Base-by-base conservation (phyloP, 2,329 filamentous ascomycete species). In the Hypoxylon sp. region DNA sequence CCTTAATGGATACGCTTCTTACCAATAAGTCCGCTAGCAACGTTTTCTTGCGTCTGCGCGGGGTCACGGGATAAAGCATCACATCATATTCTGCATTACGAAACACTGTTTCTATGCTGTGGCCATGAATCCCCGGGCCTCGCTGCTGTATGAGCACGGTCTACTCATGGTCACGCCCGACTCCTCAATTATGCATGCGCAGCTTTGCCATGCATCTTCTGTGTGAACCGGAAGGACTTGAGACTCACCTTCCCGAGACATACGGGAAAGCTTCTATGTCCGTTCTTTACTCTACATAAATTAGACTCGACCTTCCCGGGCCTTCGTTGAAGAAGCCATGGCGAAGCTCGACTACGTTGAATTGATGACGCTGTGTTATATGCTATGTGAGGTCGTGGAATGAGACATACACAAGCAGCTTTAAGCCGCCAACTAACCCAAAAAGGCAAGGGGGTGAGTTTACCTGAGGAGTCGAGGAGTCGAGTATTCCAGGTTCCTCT, bases 31-130 rank as follows among this genome's bases (percentile, higher is more conserved):
- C 52, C 39, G 19, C 37, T 47, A 32, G 27, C 12, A 48, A 55
- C 39, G 34, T 63, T 57, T 48, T 65, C 64, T 41, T 60, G 64
- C 67, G 53, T 64, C 54, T 60, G 37, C 51, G 64, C 50, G 51
- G 61, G 51, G 61, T 63, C 54, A 65, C 64, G 67, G 67, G 64
- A 67, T 45, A 56, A 30, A 62, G 57, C 61, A 63, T 65, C 54
- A 54, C 61, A 55, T 63, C 37, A 41, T 30, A 52, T 63, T 34
- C 60, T 64, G 65, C 63, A 52, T 57, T 60, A 59, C 65, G 62
- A 66, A 45, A 50, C 65, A 62, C 60, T 54, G 58, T 69, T 47
- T 59, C 58, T 60, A 66, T 69, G 68, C 23, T 37, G 68, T 70
- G 66, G 54, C 39, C 32, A 63, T 41, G 58, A 60, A 54, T 46